These are phyloP conservation scores for Daphne laureola DNA, from an alignment of 441 rosid species.

Conservation along the genomic window DNA sequence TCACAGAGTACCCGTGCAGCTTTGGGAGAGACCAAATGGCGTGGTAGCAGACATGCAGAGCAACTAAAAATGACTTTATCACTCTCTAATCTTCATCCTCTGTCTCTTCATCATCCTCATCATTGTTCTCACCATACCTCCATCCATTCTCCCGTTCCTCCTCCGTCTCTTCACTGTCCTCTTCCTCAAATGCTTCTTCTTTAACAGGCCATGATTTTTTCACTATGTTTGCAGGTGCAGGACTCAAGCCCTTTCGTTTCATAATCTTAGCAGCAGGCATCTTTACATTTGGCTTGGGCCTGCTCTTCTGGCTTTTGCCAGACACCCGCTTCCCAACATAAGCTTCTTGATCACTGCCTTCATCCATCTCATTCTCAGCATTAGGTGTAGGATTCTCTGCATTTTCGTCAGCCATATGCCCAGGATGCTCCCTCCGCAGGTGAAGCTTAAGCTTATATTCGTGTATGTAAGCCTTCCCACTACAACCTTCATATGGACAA, in stretches of 20 bases:
- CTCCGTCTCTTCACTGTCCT: constrained; percentile 88
- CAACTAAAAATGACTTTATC: too few species aligned
- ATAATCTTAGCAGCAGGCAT: constrained; percentile 48
- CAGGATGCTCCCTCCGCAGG: constrained; percentile 83
- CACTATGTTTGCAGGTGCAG: constrained; percentile 31
- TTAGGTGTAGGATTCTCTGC: constrained; percentile 34
- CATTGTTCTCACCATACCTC: constrained; percentile 64
- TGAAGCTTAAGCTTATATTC: constrained; percentile 96
- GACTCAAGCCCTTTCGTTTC: constrained; percentile 49
- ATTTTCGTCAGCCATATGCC: constrained; percentile 55
- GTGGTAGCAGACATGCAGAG: too few species aligned
- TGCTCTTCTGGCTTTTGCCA: constrained; percentile 51
- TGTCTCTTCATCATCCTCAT: constrained; percentile 89
- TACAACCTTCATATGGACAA: constrained; percentile 85
- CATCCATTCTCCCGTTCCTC: constrained; percentile 77
- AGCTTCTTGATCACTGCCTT: constrained; percentile 72
- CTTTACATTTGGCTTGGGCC: constrained; percentile 53
- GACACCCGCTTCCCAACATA: constrained; percentile 40
- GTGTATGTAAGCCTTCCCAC: constrained; percentile 81
- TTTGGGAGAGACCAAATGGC: too few species aligned
- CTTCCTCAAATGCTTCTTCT: constrained; percentile 58
- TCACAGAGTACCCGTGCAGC: too few species aligned
- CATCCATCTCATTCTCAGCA: constrained; percentile 63
- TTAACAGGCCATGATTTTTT: constrained; percentile 56
- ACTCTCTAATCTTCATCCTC: constrained; percentile 67